phyloP scores from a whole-genome alignment of 1,284 basidiomycete species.

The Omphalotus olearius region DNA sequence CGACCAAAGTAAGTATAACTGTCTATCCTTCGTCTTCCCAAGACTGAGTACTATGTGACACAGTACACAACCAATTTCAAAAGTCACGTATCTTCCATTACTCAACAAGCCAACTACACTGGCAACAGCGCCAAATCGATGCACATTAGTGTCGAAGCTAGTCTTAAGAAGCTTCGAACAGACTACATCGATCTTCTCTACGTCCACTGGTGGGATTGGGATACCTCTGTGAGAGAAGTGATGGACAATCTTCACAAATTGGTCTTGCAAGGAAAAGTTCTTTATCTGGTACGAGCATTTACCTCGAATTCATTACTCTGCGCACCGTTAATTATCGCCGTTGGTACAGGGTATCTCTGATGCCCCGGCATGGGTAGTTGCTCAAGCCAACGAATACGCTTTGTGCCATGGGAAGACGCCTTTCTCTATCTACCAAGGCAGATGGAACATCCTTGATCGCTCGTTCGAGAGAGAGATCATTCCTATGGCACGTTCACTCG shows the following conservation, averaged over 20 bases:
- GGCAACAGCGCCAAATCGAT: conserved; percentile 48
- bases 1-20: neutral
- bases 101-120: conserved; percentile 36
- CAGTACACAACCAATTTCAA: conserved; percentile 24
- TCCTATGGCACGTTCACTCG: conserved; percentile 47
- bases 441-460: conserved; percentile 41
- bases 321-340: neutral
- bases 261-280: conserved; percentile 40
- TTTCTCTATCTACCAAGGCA: conserved; percentile 51
- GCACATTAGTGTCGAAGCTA: conserved; percentile 38
- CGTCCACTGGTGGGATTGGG: conserved; percentile 52
- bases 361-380: conserved; percentile 46
- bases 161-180: conserved; percentile 54
- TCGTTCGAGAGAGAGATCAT: conserved; percentile 52
- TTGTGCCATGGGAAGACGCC: conserved; percentile 38
- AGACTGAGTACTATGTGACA: neutral
- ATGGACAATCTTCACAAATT: conserved; percentile 47
- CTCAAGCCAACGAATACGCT: conserved; percentile 49
- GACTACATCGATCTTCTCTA: conserved; percentile 51
- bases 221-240: conserved; percentile 50
- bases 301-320: neutral
- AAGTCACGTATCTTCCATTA: conserved; percentile 19
- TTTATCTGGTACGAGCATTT: conserved; percentile 38
- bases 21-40: neutral
- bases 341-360: conserved; percentile 24